Conservation (phyloP, 1,139 yeast genomes). For the Taiozyma onychis region DNA sequence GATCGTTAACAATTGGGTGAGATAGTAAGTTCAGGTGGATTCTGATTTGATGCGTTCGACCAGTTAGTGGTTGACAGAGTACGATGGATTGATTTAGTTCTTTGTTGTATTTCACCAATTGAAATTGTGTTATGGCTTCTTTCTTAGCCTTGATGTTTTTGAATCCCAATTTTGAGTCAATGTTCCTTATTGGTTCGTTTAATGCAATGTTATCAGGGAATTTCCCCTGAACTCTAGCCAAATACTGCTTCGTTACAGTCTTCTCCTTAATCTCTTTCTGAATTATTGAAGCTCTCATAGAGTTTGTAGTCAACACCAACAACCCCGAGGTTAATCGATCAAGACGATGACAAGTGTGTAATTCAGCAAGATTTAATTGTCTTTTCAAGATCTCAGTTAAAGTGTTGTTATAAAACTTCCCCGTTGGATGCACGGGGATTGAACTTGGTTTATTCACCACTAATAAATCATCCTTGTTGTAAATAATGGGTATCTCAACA, state of each 20-base stretch:
- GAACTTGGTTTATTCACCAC: slow-evolving; percentile 75
- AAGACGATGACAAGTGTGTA: slow-evolving; percentile 60
- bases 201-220: slow-evolving; percentile 46
- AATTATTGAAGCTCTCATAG: slow-evolving; percentile 37
- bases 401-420: slow-evolving; percentile 55
- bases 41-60: slow-evolving; percentile 75
- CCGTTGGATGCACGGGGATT: slow-evolving; percentile 77
- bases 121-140: slow-evolving; percentile 38
- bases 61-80: slow-evolving; percentile 62
- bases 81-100: slow-evolving; percentile 44
- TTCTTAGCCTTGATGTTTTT: slow-evolving; percentile 22
- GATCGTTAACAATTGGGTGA: slow-evolving; percentile 65
- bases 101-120: slow-evolving; percentile 27
- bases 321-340: slow-evolving; percentile 77
- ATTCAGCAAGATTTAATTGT: slow-evolving; percentile 27
- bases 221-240: slow-evolving; percentile 58
- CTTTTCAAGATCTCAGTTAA: slow-evolving; percentile 51
- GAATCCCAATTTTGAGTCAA: slow-evolving; percentile 53
- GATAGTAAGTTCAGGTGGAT: slow-evolving; percentile 65
- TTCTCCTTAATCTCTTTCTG: slow-evolving; percentile 40
- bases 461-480: slow-evolving; percentile 54
- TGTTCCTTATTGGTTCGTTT: slow-evolving; percentile 61
- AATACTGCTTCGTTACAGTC: slow-evolving; percentile 41
- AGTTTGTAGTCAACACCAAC: slow-evolving; percentile 49
- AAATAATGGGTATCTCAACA: slow-evolving; percentile 61